Percentiles rank a stretch among this genome's conserved stretches.
Conservation (phyloP, 75 land plant species). For the Pinus tabuliformis region DNA sequence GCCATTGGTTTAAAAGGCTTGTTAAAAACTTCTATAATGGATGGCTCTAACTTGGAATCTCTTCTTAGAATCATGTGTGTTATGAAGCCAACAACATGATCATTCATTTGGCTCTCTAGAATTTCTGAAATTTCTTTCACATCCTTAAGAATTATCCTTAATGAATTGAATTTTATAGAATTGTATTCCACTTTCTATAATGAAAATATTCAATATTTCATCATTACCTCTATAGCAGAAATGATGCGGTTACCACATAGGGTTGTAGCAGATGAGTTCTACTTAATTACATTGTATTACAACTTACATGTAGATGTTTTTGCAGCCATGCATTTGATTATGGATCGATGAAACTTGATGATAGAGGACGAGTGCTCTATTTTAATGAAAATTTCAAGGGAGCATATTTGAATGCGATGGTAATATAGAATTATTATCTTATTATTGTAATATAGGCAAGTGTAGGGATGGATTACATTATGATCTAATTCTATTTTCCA, state of each 20-base stretch:
- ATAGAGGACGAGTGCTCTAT: conserved; percentile 55
- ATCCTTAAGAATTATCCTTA: too few relatives aligned
- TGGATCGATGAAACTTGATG: conserved; percentile 88
- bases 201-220: background rate
- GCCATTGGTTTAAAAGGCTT: too few relatives aligned
- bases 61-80: too few relatives aligned
- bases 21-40: too few relatives aligned
- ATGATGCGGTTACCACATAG: conserved; percentile 30
- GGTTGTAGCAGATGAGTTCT: conserved; percentile 10
- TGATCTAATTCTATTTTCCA: background rate
- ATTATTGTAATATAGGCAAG: background rate
- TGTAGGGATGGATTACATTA: background rate
- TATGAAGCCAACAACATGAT: too few relatives aligned
- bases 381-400: conserved; percentile 89
- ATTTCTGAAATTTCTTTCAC: too few relatives aligned
- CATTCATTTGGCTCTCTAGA: too few relatives aligned
- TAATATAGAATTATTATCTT: conserved; percentile 11
- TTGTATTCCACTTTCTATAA: conserved; percentile 30
- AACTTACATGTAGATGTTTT: conserved; percentile 11
- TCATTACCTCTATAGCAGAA: conserved; percentile 14
- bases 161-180: background rate
- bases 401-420: conserved; percentile 72
- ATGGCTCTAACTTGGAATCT: too few relatives aligned
- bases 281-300: conserved; percentile 12
- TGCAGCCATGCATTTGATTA: conserved; percentile 93